Conservation (phyloP, 1,284 basidiomycete genomes). For the Chalciporus sp. region DNA sequence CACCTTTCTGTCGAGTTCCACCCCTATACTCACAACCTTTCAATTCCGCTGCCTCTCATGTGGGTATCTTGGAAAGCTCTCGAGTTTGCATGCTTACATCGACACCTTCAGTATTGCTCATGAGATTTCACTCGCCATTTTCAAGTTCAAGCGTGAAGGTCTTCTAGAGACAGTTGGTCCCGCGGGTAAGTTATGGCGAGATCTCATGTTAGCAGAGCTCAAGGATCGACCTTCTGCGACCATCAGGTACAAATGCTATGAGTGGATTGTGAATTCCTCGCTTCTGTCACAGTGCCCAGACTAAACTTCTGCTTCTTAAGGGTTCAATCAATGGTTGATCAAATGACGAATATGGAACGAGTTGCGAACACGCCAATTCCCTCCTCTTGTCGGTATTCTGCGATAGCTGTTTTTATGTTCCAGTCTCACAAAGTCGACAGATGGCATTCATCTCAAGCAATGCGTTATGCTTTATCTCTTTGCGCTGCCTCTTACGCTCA, state of each 20-base stretch:
- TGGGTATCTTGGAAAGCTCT: slow-evolving; percentile 37
- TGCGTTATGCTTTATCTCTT: slow-evolving; percentile 89
- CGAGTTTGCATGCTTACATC: not conserved
- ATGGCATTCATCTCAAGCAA: slow-evolving; percentile 91
- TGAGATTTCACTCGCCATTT: slow-evolving; percentile 70
- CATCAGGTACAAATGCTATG: slow-evolving; percentile 71
- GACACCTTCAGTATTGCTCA: slow-evolving; percentile 64
- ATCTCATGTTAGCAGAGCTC: not conserved
- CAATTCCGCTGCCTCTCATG: slow-evolving; percentile 76
- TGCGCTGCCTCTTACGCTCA: slow-evolving; percentile 81
- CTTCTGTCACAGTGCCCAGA: not conserved
- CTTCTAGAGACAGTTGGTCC: slow-evolving; percentile 84
- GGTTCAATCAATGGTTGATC: slow-evolving; percentile 78
- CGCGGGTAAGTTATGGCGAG: slow-evolving; percentile 53
- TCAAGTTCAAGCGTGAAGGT: slow-evolving; percentile 76
- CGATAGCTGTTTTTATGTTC: not conserved
- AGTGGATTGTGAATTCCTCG: slow-evolving; percentile 51
- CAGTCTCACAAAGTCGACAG: slow-evolving; percentile 35
- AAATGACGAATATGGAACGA: slow-evolving; percentile 84
- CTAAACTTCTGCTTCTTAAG: slow-evolving; percentile 39
- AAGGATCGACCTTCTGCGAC: not conserved
- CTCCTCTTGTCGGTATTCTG: slow-evolving; percentile 56
- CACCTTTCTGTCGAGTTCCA: slow-evolving; percentile 66
- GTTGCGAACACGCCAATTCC: slow-evolving; percentile 85
- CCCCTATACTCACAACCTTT: slow-evolving; percentile 51